Evolutionary conservation across 2,329 filamentous ascomycete genomes (phyloP).

Genomic region (Coleophoma eucalyptorum): DNA sequence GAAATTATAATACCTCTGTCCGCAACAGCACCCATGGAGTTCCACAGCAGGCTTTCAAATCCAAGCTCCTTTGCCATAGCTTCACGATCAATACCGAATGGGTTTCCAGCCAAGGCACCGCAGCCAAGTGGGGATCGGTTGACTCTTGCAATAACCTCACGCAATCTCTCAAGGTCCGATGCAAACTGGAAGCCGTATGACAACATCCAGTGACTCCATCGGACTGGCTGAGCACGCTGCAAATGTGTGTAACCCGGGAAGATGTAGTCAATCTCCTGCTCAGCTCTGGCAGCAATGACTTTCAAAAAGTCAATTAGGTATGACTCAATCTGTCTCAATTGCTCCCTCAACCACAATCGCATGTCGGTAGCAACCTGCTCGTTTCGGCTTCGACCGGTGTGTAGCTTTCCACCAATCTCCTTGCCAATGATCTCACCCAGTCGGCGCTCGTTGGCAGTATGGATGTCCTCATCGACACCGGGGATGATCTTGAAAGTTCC

Average conservation of each 20-base stretch:
- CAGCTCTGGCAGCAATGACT: conserved; percentile 65
- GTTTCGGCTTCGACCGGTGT: conserved; percentile 83
- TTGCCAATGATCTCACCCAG: conserved; percentile 84
- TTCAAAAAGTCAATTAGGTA: conserved; percentile 67
- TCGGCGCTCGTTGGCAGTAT: conserved; percentile 69
- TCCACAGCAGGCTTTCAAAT: conserved; percentile 71
- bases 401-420: conserved; percentile 80
- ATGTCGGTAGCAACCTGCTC: conserved; percentile 90
- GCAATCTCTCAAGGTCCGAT: conserved; percentile 71
- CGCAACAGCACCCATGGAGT: conserved; percentile 71
- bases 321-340: conserved; percentile 65
- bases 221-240: conserved; percentile 75
- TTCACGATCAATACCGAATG: conserved; percentile 76
- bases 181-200: conserved; percentile 70
- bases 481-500: conserved; percentile 48
- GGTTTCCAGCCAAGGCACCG: conserved; percentile 71
- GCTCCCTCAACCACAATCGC: conserved; percentile 81
- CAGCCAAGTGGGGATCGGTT: conserved; percentile 47
- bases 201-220: conserved; percentile 80
- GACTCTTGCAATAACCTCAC: conserved; percentile 69
- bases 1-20: conserved; percentile 38
- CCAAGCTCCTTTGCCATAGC: conserved; percentile 77
- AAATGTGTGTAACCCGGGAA: conserved; percentile 91
- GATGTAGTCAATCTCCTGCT: conserved; percentile 69
- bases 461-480: conserved; percentile 57